These are phyloP conservation scores for Cicer judaicum DNA, from an alignment of 306 rosid genomes.

Conservation along the genomic window DNA sequence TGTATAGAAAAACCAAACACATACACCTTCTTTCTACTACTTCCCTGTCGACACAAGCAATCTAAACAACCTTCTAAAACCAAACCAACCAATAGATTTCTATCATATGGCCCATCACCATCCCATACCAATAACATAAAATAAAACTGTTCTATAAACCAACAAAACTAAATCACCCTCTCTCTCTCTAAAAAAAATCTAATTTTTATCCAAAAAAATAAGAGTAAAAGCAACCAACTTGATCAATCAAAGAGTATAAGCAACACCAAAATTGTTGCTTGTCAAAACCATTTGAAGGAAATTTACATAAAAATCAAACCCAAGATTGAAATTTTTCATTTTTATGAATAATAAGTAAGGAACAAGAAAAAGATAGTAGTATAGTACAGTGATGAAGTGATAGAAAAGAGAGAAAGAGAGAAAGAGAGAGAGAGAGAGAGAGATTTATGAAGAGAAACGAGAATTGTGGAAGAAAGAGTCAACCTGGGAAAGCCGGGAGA, in stretches of 20 bases:
- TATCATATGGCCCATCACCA: constrained; percentile 42
- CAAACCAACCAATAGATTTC: constrained; percentile 21
- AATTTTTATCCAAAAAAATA: neutral
- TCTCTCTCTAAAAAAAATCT: neutral
- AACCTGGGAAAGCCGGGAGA: constrained; percentile 99
- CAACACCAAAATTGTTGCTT: constrained; percentile 66
- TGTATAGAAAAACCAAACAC: constrained; percentile 31
- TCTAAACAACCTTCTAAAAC: constrained; percentile 30
- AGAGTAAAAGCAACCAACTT: constrained; percentile 43
- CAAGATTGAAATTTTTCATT: constrained; percentile 29
- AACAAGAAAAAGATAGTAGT: neutral
- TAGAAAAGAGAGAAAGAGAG: constrained; percentile 7
- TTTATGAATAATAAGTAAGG: neutral
- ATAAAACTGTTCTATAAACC: constrained; percentile 48
- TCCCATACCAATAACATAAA: constrained; percentile 41
- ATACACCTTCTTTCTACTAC: neutral
- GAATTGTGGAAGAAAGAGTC: constrained; percentile 46
- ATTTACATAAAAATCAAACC: constrained; percentile 40
- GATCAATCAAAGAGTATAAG: constrained; percentile 59
- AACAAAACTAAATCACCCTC: constrained; percentile 43
- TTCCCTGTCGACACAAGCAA: constrained; percentile 44
- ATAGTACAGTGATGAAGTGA: constrained; percentile 9
- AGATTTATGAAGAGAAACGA: constrained; percentile 60
- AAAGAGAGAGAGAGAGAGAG: constrained; percentile 28
- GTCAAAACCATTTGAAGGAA: constrained; percentile 48